These are phyloP conservation scores for Solanum commersonii DNA, from an alignment of 257 asterid species.

Conservation along the genomic window DNA sequence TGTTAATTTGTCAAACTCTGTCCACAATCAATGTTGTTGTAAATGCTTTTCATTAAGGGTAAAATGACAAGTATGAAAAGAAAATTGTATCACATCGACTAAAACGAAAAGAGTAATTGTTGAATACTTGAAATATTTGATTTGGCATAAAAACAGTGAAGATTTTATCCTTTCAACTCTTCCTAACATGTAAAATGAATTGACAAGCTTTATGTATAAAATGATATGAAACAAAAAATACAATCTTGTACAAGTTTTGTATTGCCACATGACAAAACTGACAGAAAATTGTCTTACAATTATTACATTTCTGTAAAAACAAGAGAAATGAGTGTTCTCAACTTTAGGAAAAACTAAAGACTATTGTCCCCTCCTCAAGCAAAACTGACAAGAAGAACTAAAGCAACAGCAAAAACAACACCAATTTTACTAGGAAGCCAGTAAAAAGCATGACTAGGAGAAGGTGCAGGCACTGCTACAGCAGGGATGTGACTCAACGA, in stretches of 20 bases:
- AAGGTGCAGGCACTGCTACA: slow-evolving; percentile 35
- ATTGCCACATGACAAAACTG: slow-evolving; percentile 14
- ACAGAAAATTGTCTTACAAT: slow-evolving; percentile 21
- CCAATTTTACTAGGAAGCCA: not conserved
- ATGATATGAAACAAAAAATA: not conserved
- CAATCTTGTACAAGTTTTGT: not conserved
- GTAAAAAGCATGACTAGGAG: slow-evolving; percentile 35
- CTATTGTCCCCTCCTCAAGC: not conserved
- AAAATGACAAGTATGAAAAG: not conserved
- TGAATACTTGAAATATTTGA: not conserved
- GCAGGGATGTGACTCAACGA: slow-evolving; percentile 21
- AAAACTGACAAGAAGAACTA: slow-evolving; percentile 7
- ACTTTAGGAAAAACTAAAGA: not conserved
- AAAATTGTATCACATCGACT: not conserved
- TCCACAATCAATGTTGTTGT: not conserved
- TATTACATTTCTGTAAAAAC: not conserved
- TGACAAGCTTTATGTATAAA: not conserved
- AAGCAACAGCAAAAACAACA: slow-evolving; percentile 4
- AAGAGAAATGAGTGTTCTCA: not conserved
- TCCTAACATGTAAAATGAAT: not conserved
- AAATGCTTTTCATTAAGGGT: too few relatives aligned
- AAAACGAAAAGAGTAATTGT: not conserved
- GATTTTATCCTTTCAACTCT: too few relatives aligned
- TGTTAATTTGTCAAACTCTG: not conserved
- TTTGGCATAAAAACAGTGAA: not conserved